Conservation (phyloP, 768 basidiomycete species). For the Cubamyces sp. region DNA sequence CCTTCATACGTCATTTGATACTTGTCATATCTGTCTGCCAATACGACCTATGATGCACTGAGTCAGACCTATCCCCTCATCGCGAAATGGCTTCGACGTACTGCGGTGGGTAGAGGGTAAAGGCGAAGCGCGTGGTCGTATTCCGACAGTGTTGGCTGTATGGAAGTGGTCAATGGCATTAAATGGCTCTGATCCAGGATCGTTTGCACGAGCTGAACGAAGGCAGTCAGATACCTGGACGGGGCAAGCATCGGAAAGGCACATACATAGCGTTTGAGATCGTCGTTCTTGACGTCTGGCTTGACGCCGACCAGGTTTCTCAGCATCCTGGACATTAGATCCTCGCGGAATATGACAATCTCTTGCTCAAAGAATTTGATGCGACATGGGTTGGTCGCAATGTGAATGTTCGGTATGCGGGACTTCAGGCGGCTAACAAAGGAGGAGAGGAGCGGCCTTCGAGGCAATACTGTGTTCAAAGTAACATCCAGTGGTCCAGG, state of each 20-base stretch:
- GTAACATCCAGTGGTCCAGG: conserved; percentile 94
- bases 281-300: conserved; percentile 72
- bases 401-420: conserved; percentile 78
- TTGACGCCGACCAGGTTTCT: conserved; percentile 91
- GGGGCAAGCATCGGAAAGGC: neutral
- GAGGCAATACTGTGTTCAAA: conserved; percentile 79
- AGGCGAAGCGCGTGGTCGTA: conserved; percentile 91
- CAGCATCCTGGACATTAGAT: conserved; percentile 92
- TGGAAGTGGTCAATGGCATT: conserved; percentile 79
- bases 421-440: conserved; percentile 71
- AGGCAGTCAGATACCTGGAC: neutral
- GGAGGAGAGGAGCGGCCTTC: conserved; percentile 76
- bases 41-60: conserved; percentile 61
- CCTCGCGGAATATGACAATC: conserved; percentile 91
- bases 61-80: conserved; percentile 18
- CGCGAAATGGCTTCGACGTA: conserved; percentile 44
- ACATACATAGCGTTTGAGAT: conserved; percentile 87
- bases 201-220: conserved; percentile 85
- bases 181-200: conserved; percentile 95
- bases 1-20: conserved; percentile 97
- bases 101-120: conserved; percentile 92
- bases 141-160: conserved; percentile 88
- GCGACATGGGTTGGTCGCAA: conserved; percentile 91
- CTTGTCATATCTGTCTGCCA: conserved; percentile 96
- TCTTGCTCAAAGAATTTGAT: conserved; percentile 96